These are phyloP conservation scores for Phylloporus rhodoxanthus DNA, from an alignment of 768 basidiomycete genomes.

Conservation along the genomic window DNA sequence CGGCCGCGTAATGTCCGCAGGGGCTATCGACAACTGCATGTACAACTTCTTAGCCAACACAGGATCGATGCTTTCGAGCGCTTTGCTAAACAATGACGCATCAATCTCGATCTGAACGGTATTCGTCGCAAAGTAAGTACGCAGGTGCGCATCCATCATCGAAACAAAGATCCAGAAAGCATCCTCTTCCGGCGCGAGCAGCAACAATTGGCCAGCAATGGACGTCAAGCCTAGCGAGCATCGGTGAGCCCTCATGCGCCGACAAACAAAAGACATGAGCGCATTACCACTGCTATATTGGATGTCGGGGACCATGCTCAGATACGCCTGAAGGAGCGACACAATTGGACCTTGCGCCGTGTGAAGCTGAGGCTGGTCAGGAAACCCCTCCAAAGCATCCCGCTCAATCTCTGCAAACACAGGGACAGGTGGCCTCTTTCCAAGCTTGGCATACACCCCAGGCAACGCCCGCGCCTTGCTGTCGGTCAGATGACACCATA, in stretches of 20 bases:
- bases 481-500: constrained; percentile 78
- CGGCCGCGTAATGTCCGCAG: constrained; percentile 51
- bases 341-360: constrained; percentile 52
- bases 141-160: constrained; percentile 79
- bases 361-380: constrained; percentile 53
- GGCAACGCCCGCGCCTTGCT: constrained; percentile 65
- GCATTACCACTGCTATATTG: constrained; percentile 56
- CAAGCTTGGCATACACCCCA: constrained; percentile 61
- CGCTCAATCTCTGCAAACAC: constrained; percentile 50
- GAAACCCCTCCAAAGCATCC: constrained; percentile 51
- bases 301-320: constrained; percentile 82
- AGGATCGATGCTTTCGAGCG: constrained; percentile 59
- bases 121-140: constrained; percentile 63
- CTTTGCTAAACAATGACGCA: constrained; percentile 60
- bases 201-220: constrained; percentile 65
- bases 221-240: constrained; percentile 51
- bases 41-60: constrained; percentile 61
- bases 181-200: constrained; percentile 79
- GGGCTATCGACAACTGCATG: constrained; percentile 54
- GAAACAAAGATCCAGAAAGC: constrained; percentile 89
- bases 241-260: not conserved
- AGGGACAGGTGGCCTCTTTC: constrained; percentile 47
- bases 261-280: not conserved
- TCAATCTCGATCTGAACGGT: constrained; percentile 71
- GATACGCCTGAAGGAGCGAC: constrained; percentile 62